phyloP scores from a whole-genome alignment of 345 rosid genomes.

The Hibiscus tridactylites region DNA sequence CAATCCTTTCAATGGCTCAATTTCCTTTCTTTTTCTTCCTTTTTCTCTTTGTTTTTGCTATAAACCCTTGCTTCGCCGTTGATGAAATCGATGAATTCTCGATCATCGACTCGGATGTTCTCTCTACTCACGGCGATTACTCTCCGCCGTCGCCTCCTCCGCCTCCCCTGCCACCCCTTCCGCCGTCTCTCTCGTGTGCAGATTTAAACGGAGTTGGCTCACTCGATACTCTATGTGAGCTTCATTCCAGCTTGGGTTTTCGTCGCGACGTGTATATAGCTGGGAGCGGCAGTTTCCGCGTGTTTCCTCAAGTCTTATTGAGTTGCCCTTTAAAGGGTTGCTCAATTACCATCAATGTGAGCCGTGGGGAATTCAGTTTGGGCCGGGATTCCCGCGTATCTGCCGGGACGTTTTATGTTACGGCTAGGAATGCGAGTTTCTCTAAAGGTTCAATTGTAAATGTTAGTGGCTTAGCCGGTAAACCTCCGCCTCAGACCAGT shows the following conservation, averaged over 20 bases:
- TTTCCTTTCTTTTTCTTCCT: neutral
- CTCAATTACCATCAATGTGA: conserved; percentile 38
- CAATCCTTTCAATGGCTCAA: neutral
- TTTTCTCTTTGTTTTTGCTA: neutral
- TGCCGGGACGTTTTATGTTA: conserved; percentile 36
- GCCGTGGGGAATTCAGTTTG: conserved; percentile 32
- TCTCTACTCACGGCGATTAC: conserved; percentile 44
- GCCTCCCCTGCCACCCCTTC: conserved; percentile 41
- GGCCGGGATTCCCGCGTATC: conserved; percentile 21
- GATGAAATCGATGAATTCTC: conserved; percentile 29
- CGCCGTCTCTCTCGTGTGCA: conserved; percentile 43
- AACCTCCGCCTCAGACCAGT: conserved; percentile 55
- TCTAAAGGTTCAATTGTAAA: conserved; percentile 34
- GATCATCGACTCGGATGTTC: conserved; percentile 14
- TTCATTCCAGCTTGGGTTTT: conserved; percentile 37
- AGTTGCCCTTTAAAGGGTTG: conserved; percentile 40
- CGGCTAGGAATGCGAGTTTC: conserved; percentile 37
- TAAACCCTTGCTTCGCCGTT: conserved; percentile 11
- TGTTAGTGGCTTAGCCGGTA: conserved; percentile 47
- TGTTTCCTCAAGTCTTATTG: conserved; percentile 34
- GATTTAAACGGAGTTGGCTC: conserved; percentile 54
- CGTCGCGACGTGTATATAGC: conserved; percentile 36
- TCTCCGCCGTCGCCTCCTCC: conserved; percentile 57
- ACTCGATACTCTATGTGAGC: conserved; percentile 40
- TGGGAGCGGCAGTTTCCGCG: conserved; percentile 42